phyloP scores from a whole-genome alignment of 805 yeast genomes.

The Tetrapisispora phaffii region DNA sequence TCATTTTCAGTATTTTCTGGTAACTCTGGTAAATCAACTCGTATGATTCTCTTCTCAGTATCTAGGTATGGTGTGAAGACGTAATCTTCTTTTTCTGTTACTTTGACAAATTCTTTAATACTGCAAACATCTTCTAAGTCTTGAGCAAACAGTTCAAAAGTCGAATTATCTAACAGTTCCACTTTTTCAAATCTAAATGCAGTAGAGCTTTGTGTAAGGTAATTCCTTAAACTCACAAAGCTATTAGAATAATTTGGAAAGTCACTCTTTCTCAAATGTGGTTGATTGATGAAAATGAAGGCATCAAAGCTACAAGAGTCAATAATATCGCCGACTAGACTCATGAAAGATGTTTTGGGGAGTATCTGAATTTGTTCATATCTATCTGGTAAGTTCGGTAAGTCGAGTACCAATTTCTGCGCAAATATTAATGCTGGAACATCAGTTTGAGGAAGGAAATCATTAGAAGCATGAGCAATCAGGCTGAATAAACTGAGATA shows the following conservation, averaged over 20 bases:
- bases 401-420: neutral
- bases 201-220: slow-evolving; percentile 49
- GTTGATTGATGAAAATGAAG: slow-evolving; percentile 45
- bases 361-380: slow-evolving; percentile 10
- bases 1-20: slow-evolving; percentile 24
- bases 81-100: slow-evolving; percentile 32
- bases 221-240: slow-evolving; percentile 43
- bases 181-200: slow-evolving; percentile 49
- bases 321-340: slow-evolving; percentile 26
- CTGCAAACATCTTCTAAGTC: slow-evolving; percentile 18
- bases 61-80: slow-evolving; percentile 53
- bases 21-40: slow-evolving; percentile 46
- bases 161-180: slow-evolving; percentile 16
- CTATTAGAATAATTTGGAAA: slow-evolving; percentile 32
- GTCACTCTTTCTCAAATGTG: slow-evolving; percentile 42
- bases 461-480: neutral
- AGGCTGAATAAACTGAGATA: neutral
- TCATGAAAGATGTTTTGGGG: slow-evolving; percentile 23
- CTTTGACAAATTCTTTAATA: slow-evolving; percentile 13
- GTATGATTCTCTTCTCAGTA: slow-evolving; percentile 49
- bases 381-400: slow-evolving; percentile 3
- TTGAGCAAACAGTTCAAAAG: slow-evolving; percentile 14
- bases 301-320: slow-evolving; percentile 45
- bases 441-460: neutral
- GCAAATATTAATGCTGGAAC: slow-evolving; percentile 1